Evolutionary conservation across 441 rosid genomes (phyloP), one percentile per base, ranked within the genome.

Genomic region (Jatropha multifida): DNA sequence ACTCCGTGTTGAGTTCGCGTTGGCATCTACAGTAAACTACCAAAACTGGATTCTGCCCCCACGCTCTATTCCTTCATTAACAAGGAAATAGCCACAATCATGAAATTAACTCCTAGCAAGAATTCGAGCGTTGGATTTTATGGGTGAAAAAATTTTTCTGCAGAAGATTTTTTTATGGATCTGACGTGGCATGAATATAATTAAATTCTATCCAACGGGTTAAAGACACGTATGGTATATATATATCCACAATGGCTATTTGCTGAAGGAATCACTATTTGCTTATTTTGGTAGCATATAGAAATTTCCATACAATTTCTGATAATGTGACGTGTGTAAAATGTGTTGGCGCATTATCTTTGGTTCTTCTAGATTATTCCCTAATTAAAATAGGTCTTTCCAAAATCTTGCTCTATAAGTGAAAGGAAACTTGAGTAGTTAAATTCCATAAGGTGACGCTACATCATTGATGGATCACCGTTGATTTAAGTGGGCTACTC

Each of bases 1-100:
- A 60, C 15, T 68, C 69, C 78, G 62, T 40, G 78, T 59, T 26
- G 1, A 37, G 15, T 59, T 55, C 61, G 78, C 23, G 78, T 76
- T 18, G 17, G 20, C 51, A 38, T 49, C 44, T 26, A 23, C 23
- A 23, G 23, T 23, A 23, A 23, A 23, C 23, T 23, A 23, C 23
- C 23, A 23, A 55, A n/a, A 32, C 15, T 2, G 9, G 13, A 15
- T 27, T 5, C 3, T 46, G 18, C 0, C 4, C n/a, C 41, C 18
- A 11, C 48, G 41, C 59, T 61, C 48, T 46, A 61, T 71, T 66
- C 75, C 68, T 72, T 58, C 32, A 3, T 49, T 49, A 10, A 14
- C 8, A 74, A 40, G 62, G 5, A 61, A 40, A 41, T 9, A 41
- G 27, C 42, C 27, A 4, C 20, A 0, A n/a, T 23, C 23, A 23